Conservation (phyloP, 805 yeast genomes). For the Schwanniomyces vanrijiae region DNA sequence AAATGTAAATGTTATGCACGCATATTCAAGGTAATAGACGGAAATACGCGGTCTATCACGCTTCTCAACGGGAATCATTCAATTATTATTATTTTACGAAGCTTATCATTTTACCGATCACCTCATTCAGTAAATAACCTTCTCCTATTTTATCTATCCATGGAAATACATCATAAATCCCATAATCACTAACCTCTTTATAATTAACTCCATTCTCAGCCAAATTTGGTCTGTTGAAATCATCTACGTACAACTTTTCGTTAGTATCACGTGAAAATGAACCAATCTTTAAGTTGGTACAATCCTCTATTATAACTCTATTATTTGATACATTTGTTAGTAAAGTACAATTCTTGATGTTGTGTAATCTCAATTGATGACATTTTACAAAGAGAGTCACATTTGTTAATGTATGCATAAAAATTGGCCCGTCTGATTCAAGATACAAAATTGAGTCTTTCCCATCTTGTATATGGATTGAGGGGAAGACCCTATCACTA, state of each 20-base stretch:
- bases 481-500: conserved; percentile 8
- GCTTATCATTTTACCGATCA: neutral
- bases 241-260: conserved; percentile 23
- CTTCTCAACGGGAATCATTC: neutral
- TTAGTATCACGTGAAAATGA: neutral
- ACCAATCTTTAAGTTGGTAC: conserved; percentile 18
- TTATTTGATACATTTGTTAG: conserved; percentile 18
- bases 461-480: conserved; percentile 23
- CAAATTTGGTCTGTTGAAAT: conserved; percentile 27
- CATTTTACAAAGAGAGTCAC: conserved; percentile 18
- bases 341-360: conserved; percentile 15
- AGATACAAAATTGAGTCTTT: conserved; percentile 14
- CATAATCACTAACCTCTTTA: neutral
- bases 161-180: neutral
- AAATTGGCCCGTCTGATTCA: conserved; percentile 29
- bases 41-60: neutral
- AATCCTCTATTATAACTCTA: conserved; percentile 31
- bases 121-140: neutral
- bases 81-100: neutral
- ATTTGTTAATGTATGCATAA: conserved; percentile 20
- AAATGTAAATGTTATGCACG: neutral
- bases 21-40: neutral
- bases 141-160: neutral
- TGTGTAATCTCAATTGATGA: conserved; percentile 33
- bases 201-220: conserved; percentile 6